Evolutionary conservation across 805 yeast genomes (phyloP).

Genomic region (Barnettozyma sucrosica): DNA sequence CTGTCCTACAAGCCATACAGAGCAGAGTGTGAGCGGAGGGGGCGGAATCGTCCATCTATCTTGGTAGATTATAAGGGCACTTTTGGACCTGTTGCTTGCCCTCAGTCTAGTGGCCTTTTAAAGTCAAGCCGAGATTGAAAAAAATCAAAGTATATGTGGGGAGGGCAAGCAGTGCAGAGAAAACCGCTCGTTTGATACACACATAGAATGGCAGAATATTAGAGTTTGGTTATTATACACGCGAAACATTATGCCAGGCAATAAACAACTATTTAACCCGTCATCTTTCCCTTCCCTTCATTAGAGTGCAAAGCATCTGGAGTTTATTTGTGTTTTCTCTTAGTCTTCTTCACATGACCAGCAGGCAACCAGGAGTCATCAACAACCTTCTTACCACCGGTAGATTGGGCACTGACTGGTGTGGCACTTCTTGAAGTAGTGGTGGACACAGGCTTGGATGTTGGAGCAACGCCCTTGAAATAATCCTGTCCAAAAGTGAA

Average conservation of each 20-base stretch:
- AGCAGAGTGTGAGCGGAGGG: conserved; percentile 30
- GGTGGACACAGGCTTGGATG: conserved; percentile 19
- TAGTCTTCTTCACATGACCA: conserved; percentile 38
- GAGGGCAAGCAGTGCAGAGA: no score
- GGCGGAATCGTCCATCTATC: neutral
- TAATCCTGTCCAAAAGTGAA: conserved; percentile 41
- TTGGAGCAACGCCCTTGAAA: conserved; percentile 29
- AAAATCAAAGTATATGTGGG: no score
- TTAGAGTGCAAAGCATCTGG: neutral
- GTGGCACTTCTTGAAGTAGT: conserved; percentile 7
- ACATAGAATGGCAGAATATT: no score
- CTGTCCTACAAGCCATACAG: conserved; percentile 61
- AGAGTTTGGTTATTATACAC: neutral
- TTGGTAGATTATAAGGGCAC: no score
- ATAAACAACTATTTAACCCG: neutral
- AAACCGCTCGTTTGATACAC: no score
- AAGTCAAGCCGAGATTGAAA: no score
- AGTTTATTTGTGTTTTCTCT: conserved; percentile 24
- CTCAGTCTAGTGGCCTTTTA: no score
- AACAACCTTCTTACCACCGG: conserved; percentile 28
- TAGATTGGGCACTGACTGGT: conserved; percentile 16
- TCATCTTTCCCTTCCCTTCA: neutral
- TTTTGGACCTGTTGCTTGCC: no score
- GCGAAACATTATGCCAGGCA: neutral
- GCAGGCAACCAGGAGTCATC: conserved; percentile 58